A percentile compares a stretch with the other conserved stretches of the same genome.
phyloP scores from a whole-genome alignment of 805 yeast species.

The Cyberlindnera amylophila region DNA sequence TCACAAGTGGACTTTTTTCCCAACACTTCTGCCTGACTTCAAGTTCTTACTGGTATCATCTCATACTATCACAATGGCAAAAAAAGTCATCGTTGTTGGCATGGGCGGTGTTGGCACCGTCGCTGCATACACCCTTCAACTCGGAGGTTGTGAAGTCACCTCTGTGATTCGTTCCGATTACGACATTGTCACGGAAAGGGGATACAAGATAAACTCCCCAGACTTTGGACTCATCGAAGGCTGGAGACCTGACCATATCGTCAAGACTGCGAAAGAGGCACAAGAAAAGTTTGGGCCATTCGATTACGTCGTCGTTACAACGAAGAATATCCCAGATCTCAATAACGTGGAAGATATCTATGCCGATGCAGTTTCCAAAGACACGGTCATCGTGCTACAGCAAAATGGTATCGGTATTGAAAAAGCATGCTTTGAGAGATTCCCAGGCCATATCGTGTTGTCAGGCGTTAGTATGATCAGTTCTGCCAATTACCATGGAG shows the following conservation, averaged over 20 bases:
- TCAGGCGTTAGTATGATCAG: conserved; percentile 65
- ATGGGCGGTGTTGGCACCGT: conserved; percentile 81
- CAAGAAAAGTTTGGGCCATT: conserved; percentile 30
- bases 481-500: conserved; percentile 44
- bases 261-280: conserved; percentile 32
- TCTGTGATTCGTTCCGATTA: conserved; percentile 61
- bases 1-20: no score
- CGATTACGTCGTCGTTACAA: conserved; percentile 58
- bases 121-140: conserved; percentile 54
- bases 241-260: conserved; percentile 47
- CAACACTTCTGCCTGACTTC: neutral
- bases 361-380: conserved; percentile 43
- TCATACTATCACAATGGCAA: neutral
- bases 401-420: conserved; percentile 67
- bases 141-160: conserved; percentile 29
- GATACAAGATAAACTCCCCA: conserved; percentile 52
- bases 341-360: conserved; percentile 46
- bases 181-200: conserved; percentile 41
- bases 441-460: conserved; percentile 47
- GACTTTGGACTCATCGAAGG: conserved; percentile 51
- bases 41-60: neutral
- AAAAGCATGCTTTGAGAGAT: conserved; percentile 44
- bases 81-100: conserved; percentile 55
- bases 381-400: conserved; percentile 48
- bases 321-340: conserved; percentile 68